phyloP scores from a whole-genome alignment of 225 moss, liverwort and hornwort species.

The Polytrichum formosum region DNA sequence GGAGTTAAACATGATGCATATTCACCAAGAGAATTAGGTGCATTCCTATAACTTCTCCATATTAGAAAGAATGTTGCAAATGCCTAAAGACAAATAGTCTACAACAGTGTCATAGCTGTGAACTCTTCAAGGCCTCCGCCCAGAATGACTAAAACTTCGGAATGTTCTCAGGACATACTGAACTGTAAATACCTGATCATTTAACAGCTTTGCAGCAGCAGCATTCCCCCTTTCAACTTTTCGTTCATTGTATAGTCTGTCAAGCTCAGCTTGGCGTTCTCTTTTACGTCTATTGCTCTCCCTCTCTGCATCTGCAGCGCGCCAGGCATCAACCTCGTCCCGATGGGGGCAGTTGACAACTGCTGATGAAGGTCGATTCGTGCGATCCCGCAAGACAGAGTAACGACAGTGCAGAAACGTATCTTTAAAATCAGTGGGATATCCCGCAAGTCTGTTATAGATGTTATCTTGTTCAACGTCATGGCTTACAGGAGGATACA shows the following conservation, averaged over 20 bases:
- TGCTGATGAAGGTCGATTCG: constrained; percentile 45
- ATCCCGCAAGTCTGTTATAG: constrained; percentile 64
- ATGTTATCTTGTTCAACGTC: constrained; percentile 56
- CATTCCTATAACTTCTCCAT: no score
- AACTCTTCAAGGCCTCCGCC: no score
- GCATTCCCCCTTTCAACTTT: constrained; percentile 75
- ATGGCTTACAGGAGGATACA: constrained; percentile 39
- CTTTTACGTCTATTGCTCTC: constrained; percentile 60
- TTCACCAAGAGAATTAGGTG: no score
- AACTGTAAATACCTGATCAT: constrained; percentile 38
- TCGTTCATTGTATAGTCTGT: constrained; percentile 66
- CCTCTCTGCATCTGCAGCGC: constrained; percentile 69
- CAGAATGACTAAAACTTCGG: no score
- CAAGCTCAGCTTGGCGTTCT: constrained; percentile 63
- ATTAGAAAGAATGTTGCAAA: no score
- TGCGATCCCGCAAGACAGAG: constrained; percentile 69
- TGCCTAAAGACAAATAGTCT: no score
- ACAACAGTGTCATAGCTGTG: no score
- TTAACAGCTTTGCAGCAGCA: constrained; percentile 58
- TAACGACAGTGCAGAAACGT: constrained; percentile 89
- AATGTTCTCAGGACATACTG: neutral
- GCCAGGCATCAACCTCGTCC: constrained; percentile 71
- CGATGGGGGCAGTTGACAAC: constrained; percentile 35
- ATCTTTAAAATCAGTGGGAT: constrained; percentile 81
- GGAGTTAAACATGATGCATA: no score